Base-by-base conservation (phyloP, 768 basidiomycete species). In the Coprinopsis sp. region DNA sequence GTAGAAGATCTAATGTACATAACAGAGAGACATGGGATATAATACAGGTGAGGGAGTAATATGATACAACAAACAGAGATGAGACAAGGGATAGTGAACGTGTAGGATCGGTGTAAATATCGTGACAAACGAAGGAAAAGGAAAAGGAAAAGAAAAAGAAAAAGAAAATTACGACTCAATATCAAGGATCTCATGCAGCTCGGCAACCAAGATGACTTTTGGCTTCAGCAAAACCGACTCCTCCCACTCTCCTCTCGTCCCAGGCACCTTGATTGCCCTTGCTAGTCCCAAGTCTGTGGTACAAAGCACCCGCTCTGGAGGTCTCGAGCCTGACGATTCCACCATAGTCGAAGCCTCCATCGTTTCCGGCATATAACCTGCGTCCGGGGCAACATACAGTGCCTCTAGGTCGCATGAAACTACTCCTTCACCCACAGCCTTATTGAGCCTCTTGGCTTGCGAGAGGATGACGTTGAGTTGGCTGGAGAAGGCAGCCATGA, bases 341-440 rank as follows among this genome's bases (percentile, higher is more conserved):
- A 37, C 34, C 57, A 49, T 75, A 63, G 4, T 69, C 68, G 44
- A 18, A 10, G 74, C 70, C 24, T 77, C 71, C 79, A 82, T 78
- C 37, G 56, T 60, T 1, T 49, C 46, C 0, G 54, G 50, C 44
- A 74, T 67, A 34, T 72, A 82, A 27, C 42, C 43, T 0, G 69
- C 64, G 14, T 73, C 75, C 4, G 71, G 70, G 1, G 62, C 51
- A 33, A 71, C 67, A 37, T 74, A 73, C 8, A 76, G 54, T 14
- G 74, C 67, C 57, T 80, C 77, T 49, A 83, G 54, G 52, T 82
- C 81, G 43, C 73, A 76, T 2, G 72, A 75, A 2, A 76, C 77
- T 37, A 84, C 67, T 41, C 75, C 76, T 58, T 81, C 77, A 1
- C 80, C 79, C 38, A 82, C 71, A 10, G 73, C 74, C 57, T 74